phyloP scores from a whole-genome alignment of 1,139 yeast species.

The Kodamaea alishanica region DNA sequence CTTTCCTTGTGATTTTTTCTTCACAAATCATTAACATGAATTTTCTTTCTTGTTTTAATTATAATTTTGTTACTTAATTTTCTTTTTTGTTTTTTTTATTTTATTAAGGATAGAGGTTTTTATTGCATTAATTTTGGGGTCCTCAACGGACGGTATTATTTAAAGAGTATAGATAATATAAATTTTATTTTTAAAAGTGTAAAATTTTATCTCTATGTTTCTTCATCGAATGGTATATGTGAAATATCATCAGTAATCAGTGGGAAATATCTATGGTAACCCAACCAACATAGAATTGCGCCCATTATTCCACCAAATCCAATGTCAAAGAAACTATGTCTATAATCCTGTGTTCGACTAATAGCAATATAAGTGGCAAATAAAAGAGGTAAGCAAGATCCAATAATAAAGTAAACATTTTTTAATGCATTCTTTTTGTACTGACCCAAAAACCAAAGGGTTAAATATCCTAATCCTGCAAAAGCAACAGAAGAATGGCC shows the following conservation, averaged over 20 bases:
- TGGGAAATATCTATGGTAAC: slow-evolving; percentile 16
- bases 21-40: slow-evolving; percentile 8
- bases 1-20: slow-evolving; percentile 13
- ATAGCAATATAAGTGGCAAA: slow-evolving; percentile 46
- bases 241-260: slow-evolving; percentile 9
- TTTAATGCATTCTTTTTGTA: slow-evolving; percentile 5
- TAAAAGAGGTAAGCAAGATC: slow-evolving; percentile 24
- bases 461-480: slow-evolving; percentile 58
- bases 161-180: slow-evolving; percentile 9
- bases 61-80: slow-evolving; percentile 12
- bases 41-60: slow-evolving; percentile 16
- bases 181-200: not conserved
- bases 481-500: slow-evolving; percentile 76
- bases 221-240: slow-evolving; percentile 11
- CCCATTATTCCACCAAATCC: slow-evolving; percentile 36
- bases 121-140: slow-evolving; percentile 50
- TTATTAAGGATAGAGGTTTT: slow-evolving; percentile 40
- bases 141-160: slow-evolving; percentile 48
- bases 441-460: slow-evolving; percentile 29
- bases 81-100: slow-evolving; percentile 14
- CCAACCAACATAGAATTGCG: slow-evolving; percentile 12
- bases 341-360: slow-evolving; percentile 41
- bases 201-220: not conserved
- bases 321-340: slow-evolving; percentile 45
- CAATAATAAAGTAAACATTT: slow-evolving; percentile 7